Evolutionary conservation across 2,329 filamentous ascomycete species (phyloP), one percentile per base, ranked within the genome.

Genomic region (Cladosporium phlei): DNA sequence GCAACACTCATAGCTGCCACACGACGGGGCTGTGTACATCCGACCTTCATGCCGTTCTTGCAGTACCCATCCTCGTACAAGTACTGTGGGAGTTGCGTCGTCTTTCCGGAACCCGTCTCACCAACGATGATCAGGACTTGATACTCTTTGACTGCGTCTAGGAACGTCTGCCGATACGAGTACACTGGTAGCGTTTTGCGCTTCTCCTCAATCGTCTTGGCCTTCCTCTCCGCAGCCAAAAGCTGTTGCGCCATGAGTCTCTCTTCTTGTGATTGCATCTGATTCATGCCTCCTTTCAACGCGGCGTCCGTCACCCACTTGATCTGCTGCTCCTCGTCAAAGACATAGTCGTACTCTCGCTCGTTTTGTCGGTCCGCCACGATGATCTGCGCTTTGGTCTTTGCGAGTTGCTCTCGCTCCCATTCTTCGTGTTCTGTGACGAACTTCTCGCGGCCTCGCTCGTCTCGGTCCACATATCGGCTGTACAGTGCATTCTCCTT

Each of bases 1-100:
- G 93, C 91, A 16, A 97, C 91, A 60, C 86, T 93, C 91, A 97
- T 97, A 22, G 93, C 93, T 3, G 93, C 93, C 9, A 98, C 93
- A 73, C 93, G 82, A 57, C 93, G 83, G 4, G 93, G 93, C 55
- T 98, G 93, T 0, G 93, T 98, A 60, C 90, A 95, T 4, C 87
- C 91, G 9, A 98, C 80, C 65, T 91, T 95, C 67, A 86, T 74
- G 5, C 86, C 88, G 17, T 79, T 77, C 61, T 91, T 88, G 2
- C 88, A 95, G 58, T 86, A 95, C 2, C 90, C 90, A 0, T 87
- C 88, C 65, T 97, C 91, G 58, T 94, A 85, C 0, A 97, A 76
- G 62, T 95, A 98, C 60, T 97, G 93, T 0, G 91, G 88, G 12
- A 97, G 71, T 63, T 98, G 93, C 0, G 93, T 98, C 0, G 91